phyloP scores from a whole-genome alignment of 306 rosid genomes.

The Psophocarpus tetragonolobus region DNA sequence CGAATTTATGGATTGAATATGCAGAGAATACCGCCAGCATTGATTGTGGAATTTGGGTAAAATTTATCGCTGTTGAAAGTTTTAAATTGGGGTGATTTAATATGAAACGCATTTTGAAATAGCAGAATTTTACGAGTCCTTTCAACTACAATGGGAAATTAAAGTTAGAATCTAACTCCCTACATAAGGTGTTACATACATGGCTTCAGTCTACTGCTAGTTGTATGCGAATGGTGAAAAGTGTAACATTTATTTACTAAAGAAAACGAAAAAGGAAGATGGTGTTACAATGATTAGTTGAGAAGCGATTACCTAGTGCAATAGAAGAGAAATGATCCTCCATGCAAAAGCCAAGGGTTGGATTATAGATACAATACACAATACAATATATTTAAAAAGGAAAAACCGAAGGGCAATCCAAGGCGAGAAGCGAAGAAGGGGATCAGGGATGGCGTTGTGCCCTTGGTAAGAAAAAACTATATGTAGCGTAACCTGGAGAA shows the following conservation, averaged over 20 bases:
- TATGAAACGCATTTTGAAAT: neutral
- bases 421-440: neutral
- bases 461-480: conserved; percentile 38
- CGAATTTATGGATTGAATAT: neutral
- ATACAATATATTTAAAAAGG: neutral
- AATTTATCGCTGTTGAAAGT: neutral
- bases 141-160: neutral
- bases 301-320: neutral
- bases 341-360: neutral
- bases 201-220: neutral
- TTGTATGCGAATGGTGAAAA: neutral
- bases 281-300: neutral
- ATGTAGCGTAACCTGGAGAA: conserved; percentile 42
- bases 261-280: neutral
- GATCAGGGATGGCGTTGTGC: neutral
- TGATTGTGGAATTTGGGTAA: neutral
- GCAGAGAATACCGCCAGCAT: neutral
- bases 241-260: neutral
- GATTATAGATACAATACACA: too few relatives aligned
- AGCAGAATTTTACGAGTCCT: neutral
- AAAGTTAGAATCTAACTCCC: neutral
- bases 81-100: neutral
- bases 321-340: neutral
- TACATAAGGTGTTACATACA: neutral
- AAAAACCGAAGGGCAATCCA: neutral